Evolutionary conservation across 2,329 filamentous ascomycete species (phyloP).

Genomic region (Curvularia lunata): DNA sequence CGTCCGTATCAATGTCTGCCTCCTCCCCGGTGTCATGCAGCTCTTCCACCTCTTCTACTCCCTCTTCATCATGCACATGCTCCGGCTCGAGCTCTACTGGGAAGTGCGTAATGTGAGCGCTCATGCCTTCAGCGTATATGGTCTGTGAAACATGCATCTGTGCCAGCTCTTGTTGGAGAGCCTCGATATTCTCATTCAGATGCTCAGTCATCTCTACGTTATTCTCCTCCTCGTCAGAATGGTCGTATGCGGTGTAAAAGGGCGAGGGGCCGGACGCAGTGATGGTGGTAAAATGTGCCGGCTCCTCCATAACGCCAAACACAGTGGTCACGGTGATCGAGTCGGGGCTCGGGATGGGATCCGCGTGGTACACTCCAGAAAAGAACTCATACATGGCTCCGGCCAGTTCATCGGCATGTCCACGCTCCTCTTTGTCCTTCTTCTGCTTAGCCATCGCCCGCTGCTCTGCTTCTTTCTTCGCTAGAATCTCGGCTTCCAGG

Average conservation of each 20-base stretch:
- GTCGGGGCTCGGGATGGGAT: conserved; percentile 38
- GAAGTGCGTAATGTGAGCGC: conserved; percentile 5
- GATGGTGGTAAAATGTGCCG: conserved; percentile 39
- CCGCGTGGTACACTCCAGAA: conserved; percentile 31
- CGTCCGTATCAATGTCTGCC: conserved; percentile 37
- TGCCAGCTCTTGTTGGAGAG: conserved; percentile 10
- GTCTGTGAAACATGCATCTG: conserved; percentile 8
- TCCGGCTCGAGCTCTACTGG: conserved; percentile 11
- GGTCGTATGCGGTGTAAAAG: conserved; percentile 19
- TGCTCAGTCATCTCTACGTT: conserved; percentile 30
- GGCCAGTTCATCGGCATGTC: conserved; percentile 44
- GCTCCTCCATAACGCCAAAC: conserved; percentile 44
- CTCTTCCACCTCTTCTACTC: conserved; percentile 7
- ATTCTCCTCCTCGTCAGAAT: conserved; percentile 23
- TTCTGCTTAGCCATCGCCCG: conserved; percentile 38
- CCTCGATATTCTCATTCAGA: conserved; percentile 16
- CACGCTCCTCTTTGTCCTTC: conserved; percentile 44
- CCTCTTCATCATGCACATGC: conserved; percentile 16
- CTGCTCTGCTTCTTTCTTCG: conserved; percentile 40
- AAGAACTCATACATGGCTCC: conserved; percentile 47
- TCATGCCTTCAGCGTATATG: conserved; percentile 1
- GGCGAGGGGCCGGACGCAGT: conserved; percentile 30
- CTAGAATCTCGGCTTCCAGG: conserved; percentile 44
- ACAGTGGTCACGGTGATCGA: conserved; percentile 45
- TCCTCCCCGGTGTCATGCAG: conserved; percentile 35